Conservation (phyloP, 2,329 filamentous ascomycete genomes). For the Apiospora saccharicola region DNA sequence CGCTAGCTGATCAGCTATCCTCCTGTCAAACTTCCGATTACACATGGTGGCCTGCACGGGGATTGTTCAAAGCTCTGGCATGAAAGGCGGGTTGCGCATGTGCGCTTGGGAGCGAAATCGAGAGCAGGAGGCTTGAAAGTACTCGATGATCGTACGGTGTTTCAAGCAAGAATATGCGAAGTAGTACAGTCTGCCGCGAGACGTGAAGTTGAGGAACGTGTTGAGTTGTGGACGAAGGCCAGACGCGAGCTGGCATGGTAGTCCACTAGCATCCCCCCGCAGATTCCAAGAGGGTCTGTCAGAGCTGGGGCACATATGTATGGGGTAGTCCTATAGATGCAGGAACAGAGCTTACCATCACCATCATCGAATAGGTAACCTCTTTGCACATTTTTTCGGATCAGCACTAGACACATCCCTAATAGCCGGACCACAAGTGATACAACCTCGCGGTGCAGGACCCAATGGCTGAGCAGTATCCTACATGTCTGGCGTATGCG, state of each 20-base stretch:
- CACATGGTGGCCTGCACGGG: not conserved
- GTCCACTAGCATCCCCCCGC: not conserved
- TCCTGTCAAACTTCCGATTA: not conserved
- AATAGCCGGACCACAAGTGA: not conserved
- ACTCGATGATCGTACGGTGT: not conserved
- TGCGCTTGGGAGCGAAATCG: not conserved
- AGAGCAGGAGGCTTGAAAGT: not conserved
- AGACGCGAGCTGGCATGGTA: too few species aligned
- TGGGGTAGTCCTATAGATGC: not conserved
- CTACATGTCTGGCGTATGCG: too few species aligned
- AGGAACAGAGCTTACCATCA: not conserved
- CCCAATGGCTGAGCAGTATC: not conserved
- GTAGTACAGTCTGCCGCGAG: too few species aligned
- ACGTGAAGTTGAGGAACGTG: too few species aligned
- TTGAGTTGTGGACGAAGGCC: not conserved
- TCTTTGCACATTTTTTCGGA: not conserved
- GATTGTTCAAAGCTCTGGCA: not conserved
- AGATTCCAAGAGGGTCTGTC: not conserved
- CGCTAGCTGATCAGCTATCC: not conserved
- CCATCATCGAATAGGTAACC: not conserved
- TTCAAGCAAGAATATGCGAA: too few species aligned
- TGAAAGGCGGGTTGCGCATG: not conserved
- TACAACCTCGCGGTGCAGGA: not conserved
- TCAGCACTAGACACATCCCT: not conserved
- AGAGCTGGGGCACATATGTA: not conserved